Percentiles rank a stretch among this genome's conserved stretches.
phyloP scores from a whole-genome alignment of 139 green algal genomes.

The Picochlorum sp. region DNA sequence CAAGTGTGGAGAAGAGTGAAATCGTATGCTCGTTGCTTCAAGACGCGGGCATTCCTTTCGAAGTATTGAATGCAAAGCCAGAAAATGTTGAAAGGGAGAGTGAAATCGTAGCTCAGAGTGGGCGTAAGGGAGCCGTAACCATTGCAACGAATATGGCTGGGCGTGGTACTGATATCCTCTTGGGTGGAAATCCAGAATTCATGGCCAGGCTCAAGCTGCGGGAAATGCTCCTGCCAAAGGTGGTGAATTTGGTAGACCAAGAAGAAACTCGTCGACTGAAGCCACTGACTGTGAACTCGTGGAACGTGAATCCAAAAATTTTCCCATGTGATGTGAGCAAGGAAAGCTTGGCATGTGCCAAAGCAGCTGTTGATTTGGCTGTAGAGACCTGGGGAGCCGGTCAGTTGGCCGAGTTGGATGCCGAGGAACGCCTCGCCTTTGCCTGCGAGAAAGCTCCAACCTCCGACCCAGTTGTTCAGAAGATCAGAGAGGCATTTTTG shows the following conservation, averaged over 20 bases:
- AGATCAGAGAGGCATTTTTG: constrained; percentile 28
- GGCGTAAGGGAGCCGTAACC: constrained; percentile 76
- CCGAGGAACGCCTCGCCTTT: constrained; percentile 83
- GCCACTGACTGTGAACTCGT: constrained; percentile 27
- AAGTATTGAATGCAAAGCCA: constrained; percentile 97
- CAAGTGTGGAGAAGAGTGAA: constrained; percentile 87
- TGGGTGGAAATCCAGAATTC: constrained; percentile 90
- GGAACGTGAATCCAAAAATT: constrained; percentile 50
- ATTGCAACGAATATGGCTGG: constrained; percentile 99
- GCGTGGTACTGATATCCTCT: constrained; percentile 94
- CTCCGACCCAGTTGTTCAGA: constrained; percentile 42
- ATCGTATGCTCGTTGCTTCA: constrained; percentile 61
- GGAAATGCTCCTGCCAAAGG: constrained; percentile 82
- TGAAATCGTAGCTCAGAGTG: constrained; percentile 92
- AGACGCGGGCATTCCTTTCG: constrained; percentile 65
- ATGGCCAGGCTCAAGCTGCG: constrained; percentile 89
- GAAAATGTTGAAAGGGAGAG: constrained; percentile 96
- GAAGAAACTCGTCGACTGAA: constrained; percentile 13
- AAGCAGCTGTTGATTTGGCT: constrained; percentile 24
- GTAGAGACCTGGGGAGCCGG: constrained; percentile 35
- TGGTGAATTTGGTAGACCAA: constrained; percentile 38
- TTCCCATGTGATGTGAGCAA: constrained; percentile 81
- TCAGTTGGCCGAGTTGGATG: constrained; percentile 66
- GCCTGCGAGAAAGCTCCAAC: constrained; percentile 87
- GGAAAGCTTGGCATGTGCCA: constrained; percentile 13